These are phyloP conservation scores for Mariannaea elegans DNA, from an alignment of 2,329 filamentous ascomycete species.

Conservation along the genomic window DNA sequence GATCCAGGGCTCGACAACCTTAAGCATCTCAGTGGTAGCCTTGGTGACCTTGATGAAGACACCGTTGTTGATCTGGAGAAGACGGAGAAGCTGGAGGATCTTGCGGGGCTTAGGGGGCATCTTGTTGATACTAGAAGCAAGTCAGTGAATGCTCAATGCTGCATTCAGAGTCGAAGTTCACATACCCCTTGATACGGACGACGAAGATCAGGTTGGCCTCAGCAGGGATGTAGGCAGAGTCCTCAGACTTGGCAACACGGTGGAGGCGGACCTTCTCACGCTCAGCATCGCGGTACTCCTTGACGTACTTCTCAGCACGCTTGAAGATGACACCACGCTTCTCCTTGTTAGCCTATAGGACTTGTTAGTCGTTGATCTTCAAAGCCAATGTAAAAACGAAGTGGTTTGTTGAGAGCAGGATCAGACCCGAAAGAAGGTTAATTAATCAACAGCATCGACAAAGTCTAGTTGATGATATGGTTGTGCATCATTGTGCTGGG, in stretches of 20 bases:
- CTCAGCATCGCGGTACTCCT: conserved; percentile 98
- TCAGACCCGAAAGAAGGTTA: conserved; percentile 99
- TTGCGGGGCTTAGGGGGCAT: conserved; percentile 99
- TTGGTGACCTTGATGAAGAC: conserved; percentile 98
- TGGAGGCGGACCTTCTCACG: conserved; percentile 96
- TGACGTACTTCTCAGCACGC: conserved; percentile 99
- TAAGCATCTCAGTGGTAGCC: conserved; percentile 96
- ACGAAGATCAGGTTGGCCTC: conserved; percentile 98
- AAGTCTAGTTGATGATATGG: conserved; percentile 91
- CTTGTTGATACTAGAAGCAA: conserved; percentile 92
- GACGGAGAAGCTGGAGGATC: conserved; percentile 98
- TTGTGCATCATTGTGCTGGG: conserved; percentile 82
- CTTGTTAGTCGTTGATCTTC: conserved; percentile 48
- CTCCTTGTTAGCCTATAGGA: conserved; percentile 89
- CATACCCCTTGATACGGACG: conserved; percentile 96
- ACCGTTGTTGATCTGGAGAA: conserved; percentile 99
- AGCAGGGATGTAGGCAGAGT: conserved; percentile 92
- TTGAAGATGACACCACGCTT: conserved; percentile 99
- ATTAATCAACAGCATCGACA: conserved; percentile 97
- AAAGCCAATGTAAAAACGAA: conserved; percentile 26
- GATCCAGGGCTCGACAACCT: conserved; percentile 98
- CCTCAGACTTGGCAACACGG: conserved; percentile 89
- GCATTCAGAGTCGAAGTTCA: conserved; percentile 9
- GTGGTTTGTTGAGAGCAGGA: conserved; percentile 44
- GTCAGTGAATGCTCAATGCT: conserved; percentile 1